Evolutionary conservation across 1,284 basidiomycete genomes (phyloP).

Genomic region (Puccinia novopanici): DNA sequence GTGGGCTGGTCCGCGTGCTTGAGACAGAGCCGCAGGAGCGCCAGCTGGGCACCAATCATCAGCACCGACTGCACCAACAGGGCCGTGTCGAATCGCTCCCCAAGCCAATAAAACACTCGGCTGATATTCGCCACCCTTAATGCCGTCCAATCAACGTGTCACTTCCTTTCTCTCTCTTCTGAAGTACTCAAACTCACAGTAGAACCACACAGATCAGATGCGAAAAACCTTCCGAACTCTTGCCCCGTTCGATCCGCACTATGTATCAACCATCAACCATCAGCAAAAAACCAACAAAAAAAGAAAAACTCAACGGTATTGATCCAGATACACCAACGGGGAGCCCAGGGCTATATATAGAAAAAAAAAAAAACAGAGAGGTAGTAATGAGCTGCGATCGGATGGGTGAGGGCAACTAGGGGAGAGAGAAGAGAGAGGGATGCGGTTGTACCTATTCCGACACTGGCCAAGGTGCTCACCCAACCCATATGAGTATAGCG

Average conservation of each 20-base stretch:
- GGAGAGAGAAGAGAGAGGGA: too few relatives aligned
- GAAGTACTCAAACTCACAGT: too few relatives aligned
- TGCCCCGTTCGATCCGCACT: constrained; percentile 53
- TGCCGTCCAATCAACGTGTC: too few relatives aligned
- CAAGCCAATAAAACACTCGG: constrained; percentile 61
- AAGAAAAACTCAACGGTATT: constrained; percentile 51
- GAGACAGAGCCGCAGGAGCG: constrained; percentile 63
- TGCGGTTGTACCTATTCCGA: background rate
- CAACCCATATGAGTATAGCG: background rate
- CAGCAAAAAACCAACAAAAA: background rate
- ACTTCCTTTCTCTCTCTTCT: too few relatives aligned
- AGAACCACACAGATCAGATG: constrained; percentile 59
- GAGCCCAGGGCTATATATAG: constrained; percentile 57
- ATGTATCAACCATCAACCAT: too few relatives aligned
- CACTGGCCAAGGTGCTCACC: background rate
- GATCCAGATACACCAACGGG: constrained; percentile 62
- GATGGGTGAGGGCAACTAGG: too few relatives aligned
- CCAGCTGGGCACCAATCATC: constrained; percentile 62
- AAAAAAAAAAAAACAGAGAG: background rate
- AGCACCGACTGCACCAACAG: constrained; percentile 61
- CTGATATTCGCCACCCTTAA: constrained; percentile 35
- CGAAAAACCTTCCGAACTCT: constrained; percentile 62
- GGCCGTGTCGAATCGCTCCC: constrained; percentile 62
- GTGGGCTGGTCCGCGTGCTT: constrained; percentile 54
- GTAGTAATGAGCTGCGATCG: too few relatives aligned